Percentiles rank a stretch among this genome's conserved stretches.
These are phyloP conservation scores for Ophiocordyceps australis DNA, from an alignment of 2,329 filamentous ascomycete species.

Conservation along the genomic window DNA sequence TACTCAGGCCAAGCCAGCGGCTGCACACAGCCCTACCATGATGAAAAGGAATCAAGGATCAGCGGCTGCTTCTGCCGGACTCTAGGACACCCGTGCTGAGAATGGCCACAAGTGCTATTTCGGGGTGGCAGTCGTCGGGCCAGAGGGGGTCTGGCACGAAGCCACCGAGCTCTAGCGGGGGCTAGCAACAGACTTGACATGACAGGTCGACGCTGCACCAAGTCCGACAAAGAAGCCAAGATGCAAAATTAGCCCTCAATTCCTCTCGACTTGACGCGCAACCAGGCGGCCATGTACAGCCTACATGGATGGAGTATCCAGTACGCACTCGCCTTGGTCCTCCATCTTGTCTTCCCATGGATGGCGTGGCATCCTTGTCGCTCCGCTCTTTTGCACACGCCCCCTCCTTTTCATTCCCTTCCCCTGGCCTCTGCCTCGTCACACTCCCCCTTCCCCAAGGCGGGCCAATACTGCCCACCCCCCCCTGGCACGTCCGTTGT, in stretches of 20 bases:
- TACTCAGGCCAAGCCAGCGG: no score
- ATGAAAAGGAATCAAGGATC: background rate
- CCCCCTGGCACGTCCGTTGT: conserved; percentile 1
- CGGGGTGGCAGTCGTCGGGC: background rate
- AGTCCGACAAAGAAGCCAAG: no score
- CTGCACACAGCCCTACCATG: conserved; percentile 1
- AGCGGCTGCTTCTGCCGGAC: no score
- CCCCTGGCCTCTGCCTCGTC: background rate
- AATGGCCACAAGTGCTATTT: background rate
- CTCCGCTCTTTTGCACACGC: background rate
- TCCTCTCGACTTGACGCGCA: conserved; percentile 1
- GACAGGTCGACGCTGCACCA: background rate
- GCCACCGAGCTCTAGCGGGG: background rate
- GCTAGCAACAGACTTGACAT: background rate
- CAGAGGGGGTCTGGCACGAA: background rate
- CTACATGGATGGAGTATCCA: background rate
- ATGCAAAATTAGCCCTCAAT: conserved; percentile 3
- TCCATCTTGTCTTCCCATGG: background rate
- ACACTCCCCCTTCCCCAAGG: no score
- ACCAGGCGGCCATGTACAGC: background rate
- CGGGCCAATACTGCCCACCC: no score
- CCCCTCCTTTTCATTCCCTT: background rate
- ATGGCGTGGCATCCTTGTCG: background rate
- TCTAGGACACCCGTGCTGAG: background rate
- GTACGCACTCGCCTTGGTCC: background rate